These are phyloP conservation scores for Panicum virgatum DNA, from an alignment of 202 grass and related monocot genomes.

Conservation along the genomic window DNA sequence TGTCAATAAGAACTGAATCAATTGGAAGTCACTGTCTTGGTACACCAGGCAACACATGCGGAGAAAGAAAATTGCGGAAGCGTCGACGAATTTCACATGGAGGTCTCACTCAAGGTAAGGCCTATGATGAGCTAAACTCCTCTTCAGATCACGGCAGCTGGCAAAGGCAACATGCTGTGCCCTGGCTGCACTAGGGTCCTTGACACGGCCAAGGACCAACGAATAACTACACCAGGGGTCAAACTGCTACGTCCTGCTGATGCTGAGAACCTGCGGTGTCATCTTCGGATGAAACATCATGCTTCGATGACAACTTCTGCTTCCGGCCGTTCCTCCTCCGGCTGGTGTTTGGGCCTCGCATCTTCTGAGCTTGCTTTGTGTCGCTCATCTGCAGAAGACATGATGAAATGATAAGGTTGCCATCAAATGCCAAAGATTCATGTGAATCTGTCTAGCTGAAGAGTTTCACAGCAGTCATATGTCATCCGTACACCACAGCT, in stretches of 20 bases:
- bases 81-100: constrained; percentile 20
- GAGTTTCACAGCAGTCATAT: background rate
- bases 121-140: constrained; percentile 7
- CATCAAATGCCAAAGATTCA: background rate
- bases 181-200: background rate
- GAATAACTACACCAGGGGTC: background rate
- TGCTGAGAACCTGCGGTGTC: constrained; percentile 20
- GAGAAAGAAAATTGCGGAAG: background rate
- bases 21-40: background rate
- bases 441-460: background rate
- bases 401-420: background rate
- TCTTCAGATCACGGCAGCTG: constrained; percentile 3
- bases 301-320: constrained; percentile 62
- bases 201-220: constrained; percentile 11
- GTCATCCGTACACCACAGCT: background rate
- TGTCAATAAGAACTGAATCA: background rate
- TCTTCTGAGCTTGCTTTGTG: constrained; percentile 28
- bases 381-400: constrained; percentile 35
- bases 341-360: constrained; percentile 18
- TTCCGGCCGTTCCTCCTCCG: constrained; percentile 61
- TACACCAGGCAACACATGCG: background rate
- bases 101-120: background rate
- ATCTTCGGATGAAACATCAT: constrained; percentile 49
- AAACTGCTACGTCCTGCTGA: constrained; percentile 19
- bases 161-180: background rate